Conservation (phyloP, 768 basidiomycete genomes). For the Termitomyces sp. region DNA sequence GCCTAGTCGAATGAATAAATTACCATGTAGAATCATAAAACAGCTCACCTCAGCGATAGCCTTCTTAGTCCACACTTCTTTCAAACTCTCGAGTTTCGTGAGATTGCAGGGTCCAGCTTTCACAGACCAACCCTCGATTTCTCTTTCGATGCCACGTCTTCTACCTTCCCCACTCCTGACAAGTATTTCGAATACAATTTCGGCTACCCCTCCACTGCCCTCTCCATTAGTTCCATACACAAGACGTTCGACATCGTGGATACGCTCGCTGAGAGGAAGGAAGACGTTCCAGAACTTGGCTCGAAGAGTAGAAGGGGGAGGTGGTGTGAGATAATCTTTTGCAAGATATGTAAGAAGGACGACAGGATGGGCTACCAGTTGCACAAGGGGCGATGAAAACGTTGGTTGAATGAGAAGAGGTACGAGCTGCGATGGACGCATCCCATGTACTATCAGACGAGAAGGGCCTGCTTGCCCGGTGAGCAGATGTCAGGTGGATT, state of each 20-base stretch:
- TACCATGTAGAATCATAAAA: slow-evolving; percentile 1
- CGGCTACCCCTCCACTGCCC: slow-evolving; percentile 41
- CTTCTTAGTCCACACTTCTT: slow-evolving; percentile 41
- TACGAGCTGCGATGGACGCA: slow-evolving; percentile 45
- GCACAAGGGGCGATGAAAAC: slow-evolving; percentile 64
- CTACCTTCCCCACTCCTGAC: slow-evolving; percentile 45
- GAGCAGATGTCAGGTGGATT: slow-evolving; percentile 1
- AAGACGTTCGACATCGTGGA: slow-evolving; percentile 54
- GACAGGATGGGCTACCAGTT: slow-evolving; percentile 68
- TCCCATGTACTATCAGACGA: slow-evolving; percentile 58
- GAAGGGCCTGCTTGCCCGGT: slow-evolving; percentile 40
- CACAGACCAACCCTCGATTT: slow-evolving; percentile 60
- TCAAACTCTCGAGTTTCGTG: slow-evolving; percentile 49
- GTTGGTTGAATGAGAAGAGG: slow-evolving; percentile 55
- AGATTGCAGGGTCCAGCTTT: slow-evolving; percentile 41
- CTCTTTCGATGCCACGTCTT: slow-evolving; percentile 55
- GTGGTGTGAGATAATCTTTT: slow-evolving; percentile 65
- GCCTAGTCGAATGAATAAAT: slow-evolving; percentile 19
- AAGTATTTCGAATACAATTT: slow-evolving; percentile 63
- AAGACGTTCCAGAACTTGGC: slow-evolving; percentile 83
- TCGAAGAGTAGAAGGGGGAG: slow-evolving; percentile 59
- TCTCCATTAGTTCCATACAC: slow-evolving; percentile 53
- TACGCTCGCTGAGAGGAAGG: slow-evolving; percentile 61
- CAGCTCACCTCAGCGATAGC: slow-evolving; percentile 28
- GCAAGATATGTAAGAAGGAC: slow-evolving; percentile 67